Evolutionary conservation across 2,329 filamentous ascomycete species (phyloP).

Genomic region (Fulvia fulva): DNA sequence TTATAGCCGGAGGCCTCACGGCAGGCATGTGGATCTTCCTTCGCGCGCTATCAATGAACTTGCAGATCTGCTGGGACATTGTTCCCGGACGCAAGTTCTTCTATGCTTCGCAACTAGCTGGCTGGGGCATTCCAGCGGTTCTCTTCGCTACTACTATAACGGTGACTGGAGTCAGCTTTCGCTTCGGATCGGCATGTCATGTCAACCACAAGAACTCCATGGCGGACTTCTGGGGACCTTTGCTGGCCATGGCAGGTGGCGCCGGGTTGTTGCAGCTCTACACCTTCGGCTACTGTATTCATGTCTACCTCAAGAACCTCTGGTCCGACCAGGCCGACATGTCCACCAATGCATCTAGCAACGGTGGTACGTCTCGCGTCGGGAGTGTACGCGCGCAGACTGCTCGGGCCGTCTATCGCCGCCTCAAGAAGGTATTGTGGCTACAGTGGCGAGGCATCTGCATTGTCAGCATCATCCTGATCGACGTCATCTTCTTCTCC

Average conservation of each 20-base stretch:
- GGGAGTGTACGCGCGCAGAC: constrained; percentile 75
- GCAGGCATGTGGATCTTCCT: constrained; percentile 89
- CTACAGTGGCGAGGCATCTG: constrained; percentile 93
- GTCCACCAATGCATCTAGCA: constrained; percentile 58
- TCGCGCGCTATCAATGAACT: constrained; percentile 82
- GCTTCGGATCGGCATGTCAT: constrained; percentile 87
- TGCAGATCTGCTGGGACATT: constrained; percentile 93
- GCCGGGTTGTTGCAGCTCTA: constrained; percentile 77
- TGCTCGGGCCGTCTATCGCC: constrained; percentile 80
- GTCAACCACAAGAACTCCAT: constrained; percentile 87
- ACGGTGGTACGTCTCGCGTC: constrained; percentile 64
- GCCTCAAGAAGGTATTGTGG: constrained; percentile 79
- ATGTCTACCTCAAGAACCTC: constrained; percentile 85
- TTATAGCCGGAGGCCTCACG: constrained; percentile 81
- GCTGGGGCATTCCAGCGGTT: constrained; percentile 78
- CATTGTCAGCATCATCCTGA: constrained; percentile 83
- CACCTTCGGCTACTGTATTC: constrained; percentile 85
- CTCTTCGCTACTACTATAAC: constrained; percentile 73
- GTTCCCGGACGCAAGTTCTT: constrained; percentile 86
- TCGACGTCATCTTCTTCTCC: constrained; percentile 90
- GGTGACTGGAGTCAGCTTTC: constrained; percentile 87
- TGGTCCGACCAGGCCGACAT: constrained; percentile 57
- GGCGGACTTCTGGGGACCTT: constrained; percentile 83
- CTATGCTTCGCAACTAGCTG: constrained; percentile 72
- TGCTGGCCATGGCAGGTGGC: constrained; percentile 71